These are phyloP conservation scores for Periconia macrospinosa DNA, from an alignment of 2,329 filamentous ascomycete species.

Conservation along the genomic window DNA sequence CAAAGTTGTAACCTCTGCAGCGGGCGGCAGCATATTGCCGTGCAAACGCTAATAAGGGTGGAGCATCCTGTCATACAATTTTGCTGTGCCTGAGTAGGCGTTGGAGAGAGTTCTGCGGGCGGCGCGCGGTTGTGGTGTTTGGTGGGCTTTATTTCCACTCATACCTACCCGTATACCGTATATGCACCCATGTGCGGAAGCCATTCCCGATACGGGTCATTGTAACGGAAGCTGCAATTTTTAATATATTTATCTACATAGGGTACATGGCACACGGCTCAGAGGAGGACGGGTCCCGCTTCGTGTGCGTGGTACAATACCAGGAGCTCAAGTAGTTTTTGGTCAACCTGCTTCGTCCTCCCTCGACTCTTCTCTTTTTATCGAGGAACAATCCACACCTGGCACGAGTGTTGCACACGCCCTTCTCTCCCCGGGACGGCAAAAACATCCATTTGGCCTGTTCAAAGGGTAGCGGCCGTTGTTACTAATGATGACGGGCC, in stretches of 20 bases:
- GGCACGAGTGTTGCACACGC: neutral
- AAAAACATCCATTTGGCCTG: neutral
- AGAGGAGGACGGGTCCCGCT: neutral
- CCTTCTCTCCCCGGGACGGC: no score
- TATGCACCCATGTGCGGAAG: neutral
- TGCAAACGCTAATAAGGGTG: neutral
- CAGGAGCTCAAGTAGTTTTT: no score
- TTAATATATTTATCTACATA: no score
- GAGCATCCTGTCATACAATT: no score
- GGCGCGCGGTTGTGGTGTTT: neutral
- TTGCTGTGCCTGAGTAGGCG: neutral
- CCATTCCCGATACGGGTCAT: neutral
- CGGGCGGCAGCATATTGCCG: neutral
- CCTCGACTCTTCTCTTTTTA: no score
- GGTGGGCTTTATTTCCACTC: neutral
- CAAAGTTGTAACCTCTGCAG: no score
- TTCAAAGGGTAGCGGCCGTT: neutral
- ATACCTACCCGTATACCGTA: neutral
- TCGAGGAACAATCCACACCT: neutral
- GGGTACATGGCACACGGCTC: neutral
- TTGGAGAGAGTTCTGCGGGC: neutral
- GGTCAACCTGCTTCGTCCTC: no score
- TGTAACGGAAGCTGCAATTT: no score
- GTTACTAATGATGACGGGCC: neutral
- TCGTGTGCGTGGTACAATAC: neutral